phyloP scores from a whole-genome alignment of 2,329 filamentous ascomycete genomes.

The Cladosporium colombiae region DNA sequence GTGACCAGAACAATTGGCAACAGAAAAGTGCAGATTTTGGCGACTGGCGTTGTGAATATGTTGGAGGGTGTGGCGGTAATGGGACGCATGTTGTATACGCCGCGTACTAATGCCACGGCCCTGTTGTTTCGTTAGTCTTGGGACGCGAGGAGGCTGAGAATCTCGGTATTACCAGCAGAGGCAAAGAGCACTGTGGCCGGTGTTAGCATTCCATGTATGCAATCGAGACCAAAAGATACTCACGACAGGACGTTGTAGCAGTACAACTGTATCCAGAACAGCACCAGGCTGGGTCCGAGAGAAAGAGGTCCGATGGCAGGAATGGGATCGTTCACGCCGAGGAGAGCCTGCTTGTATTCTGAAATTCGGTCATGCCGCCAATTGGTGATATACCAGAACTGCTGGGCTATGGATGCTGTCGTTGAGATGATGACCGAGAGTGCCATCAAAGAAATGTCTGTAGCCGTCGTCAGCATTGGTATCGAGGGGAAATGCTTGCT shows the following conservation, averaged over 20 bases:
- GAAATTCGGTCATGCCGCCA: conserved; percentile 21
- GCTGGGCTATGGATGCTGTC: conserved; percentile 22
- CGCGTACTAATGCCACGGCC: conserved; percentile 25
- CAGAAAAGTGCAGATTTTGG: neutral
- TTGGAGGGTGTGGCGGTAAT: conserved; percentile 14
- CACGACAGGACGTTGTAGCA: conserved; percentile 22
- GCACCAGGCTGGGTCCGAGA: conserved; percentile 23
- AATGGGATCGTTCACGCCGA: conserved; percentile 20
- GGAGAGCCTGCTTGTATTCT: conserved; percentile 22
- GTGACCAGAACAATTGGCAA: conserved; percentile 23
- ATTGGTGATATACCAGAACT: conserved; percentile 23
- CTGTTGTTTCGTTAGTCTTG: conserved; percentile 6
- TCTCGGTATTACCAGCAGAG: conserved; percentile 7
- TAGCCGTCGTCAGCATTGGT: neutral
- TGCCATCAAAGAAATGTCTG: conserved; percentile 25
- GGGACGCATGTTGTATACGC: conserved; percentile 23
- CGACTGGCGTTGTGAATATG: conserved; percentile 4
- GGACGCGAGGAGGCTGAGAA: too few relatives aligned
- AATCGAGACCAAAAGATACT: neutral
- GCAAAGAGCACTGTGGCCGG: neutral
- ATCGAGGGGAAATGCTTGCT: neutral
- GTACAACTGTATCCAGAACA: conserved; percentile 27
- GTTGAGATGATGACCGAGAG: conserved; percentile 22
- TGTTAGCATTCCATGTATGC: neutral
- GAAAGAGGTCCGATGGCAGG: conserved; percentile 26